Percentiles rank a stretch among this genome's conserved stretches.
These are phyloP conservation scores for Phaeomoniella chlamydospora DNA, from an alignment of 2,329 filamentous ascomycete genomes.

Conservation along the genomic window DNA sequence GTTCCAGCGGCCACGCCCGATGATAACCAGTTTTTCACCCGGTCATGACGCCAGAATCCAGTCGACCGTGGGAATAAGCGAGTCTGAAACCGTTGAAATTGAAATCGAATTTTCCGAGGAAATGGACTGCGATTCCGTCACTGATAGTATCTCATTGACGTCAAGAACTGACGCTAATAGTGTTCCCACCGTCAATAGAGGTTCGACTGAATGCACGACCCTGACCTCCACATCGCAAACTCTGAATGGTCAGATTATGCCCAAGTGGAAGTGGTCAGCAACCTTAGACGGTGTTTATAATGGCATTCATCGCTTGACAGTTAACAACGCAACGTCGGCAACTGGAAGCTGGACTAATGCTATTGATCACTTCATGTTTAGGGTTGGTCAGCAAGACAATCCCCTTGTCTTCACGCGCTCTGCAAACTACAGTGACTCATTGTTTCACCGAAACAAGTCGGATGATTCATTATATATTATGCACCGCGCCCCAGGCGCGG, in stretches of 20 bases:
- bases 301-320: constrained; percentile 36
- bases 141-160: constrained; percentile 23
- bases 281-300: constrained; percentile 34
- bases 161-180: constrained; percentile 28
- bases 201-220: constrained; percentile 22
- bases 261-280: constrained; percentile 28
- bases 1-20: constrained; percentile 30
- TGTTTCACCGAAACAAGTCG: constrained; percentile 22
- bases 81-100: constrained; percentile 22
- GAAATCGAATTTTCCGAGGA: constrained; percentile 34
- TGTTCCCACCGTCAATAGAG: constrained; percentile 19
- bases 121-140: constrained; percentile 36
- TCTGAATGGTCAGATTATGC: constrained; percentile 29
- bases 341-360: constrained; percentile 25
- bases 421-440: constrained; percentile 34
- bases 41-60: constrained; percentile 36
- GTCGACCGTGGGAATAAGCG: constrained; percentile 18
- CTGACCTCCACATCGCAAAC: constrained; percentile 14
- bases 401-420: constrained; percentile 38
- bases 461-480: constrained; percentile 24
- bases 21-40: constrained; percentile 35
- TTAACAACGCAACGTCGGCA: constrained; percentile 28
- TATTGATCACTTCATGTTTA: constrained; percentile 34
- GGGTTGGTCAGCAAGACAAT: constrained; percentile 38
- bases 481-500: constrained; percentile 37